Percentiles rank a stretch among this genome's conserved stretches.
Evolutionary conservation across 2,329 filamentous ascomycete species (phyloP).

Genomic region (Colletotrichum sp.): DNA sequence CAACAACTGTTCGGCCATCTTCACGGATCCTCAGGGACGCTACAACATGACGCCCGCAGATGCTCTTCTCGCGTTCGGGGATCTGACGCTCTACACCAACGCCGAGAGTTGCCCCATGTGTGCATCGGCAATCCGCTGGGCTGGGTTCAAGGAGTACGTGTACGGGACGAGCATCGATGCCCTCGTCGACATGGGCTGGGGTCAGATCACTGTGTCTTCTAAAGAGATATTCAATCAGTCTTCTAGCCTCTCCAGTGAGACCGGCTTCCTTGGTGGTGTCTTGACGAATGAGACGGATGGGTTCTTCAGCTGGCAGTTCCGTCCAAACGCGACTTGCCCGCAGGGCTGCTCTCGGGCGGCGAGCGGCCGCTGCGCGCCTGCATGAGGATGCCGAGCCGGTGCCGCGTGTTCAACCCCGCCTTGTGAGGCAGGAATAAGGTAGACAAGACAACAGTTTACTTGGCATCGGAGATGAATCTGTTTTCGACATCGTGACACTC

Average conservation of each 20-base stretch:
- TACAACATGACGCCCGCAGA: constrained; percentile 45
- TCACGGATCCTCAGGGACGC: constrained; percentile 47
- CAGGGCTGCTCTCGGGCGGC: constrained; percentile 5
- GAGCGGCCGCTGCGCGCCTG: background rate
- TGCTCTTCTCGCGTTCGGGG: constrained; percentile 47
- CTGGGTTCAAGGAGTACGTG: constrained; percentile 59
- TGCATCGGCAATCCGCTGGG: constrained; percentile 59
- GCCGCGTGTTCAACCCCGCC: background rate
- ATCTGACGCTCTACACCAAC: constrained; percentile 60
- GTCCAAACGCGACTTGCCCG: constrained; percentile 24
- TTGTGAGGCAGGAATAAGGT: background rate
- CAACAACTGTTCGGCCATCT: constrained; percentile 53
- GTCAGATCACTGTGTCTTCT: constrained; percentile 51
- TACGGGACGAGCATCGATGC: constrained; percentile 55
- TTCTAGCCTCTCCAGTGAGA: constrained; percentile 35
- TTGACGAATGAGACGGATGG: constrained; percentile 57
- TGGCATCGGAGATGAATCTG: background rate
- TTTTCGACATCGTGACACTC: background rate
- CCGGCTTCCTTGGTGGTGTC: constrained; percentile 46
- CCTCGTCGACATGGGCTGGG: constrained; percentile 52
- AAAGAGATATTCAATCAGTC: constrained; percentile 50
- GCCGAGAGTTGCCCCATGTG: constrained; percentile 64
- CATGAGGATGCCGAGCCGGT: background rate
- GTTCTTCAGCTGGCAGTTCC: constrained; percentile 59
- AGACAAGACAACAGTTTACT: background rate